Conservation (phyloP, 495 filamentous ascomycete genomes). For the Lentithecium fluviatile region DNA sequence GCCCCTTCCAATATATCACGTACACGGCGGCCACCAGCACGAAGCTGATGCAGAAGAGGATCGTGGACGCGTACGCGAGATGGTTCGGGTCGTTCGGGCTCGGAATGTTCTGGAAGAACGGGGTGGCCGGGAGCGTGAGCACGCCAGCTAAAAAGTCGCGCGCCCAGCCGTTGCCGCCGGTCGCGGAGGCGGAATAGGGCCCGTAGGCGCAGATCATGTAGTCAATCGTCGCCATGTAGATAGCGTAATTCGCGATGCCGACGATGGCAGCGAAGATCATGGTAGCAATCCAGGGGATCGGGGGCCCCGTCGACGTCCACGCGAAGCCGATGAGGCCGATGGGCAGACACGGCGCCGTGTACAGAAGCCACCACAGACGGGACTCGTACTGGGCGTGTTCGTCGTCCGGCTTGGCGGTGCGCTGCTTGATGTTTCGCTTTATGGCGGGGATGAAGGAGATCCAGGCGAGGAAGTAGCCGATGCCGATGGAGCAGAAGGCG, state of each 20-base stretch:
- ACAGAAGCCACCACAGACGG: conserved; percentile 60
- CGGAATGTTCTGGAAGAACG: conserved; percentile 58
- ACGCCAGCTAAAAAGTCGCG: conserved; percentile 82
- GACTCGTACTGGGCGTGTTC: conserved; percentile 57
- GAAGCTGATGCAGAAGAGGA: conserved; percentile 66
- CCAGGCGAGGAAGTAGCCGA: conserved; percentile 63
- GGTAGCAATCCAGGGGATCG: conserved; percentile 62
- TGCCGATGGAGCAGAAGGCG: conserved; percentile 57
- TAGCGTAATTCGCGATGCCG: conserved; percentile 65
- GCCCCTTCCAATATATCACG: conserved; percentile 73
- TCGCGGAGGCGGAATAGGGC: conserved; percentile 74
- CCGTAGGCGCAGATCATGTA: conserved; percentile 85
- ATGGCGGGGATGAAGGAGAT: conserved; percentile 55
- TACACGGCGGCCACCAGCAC: conserved; percentile 70
- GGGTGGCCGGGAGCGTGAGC: conserved; percentile 57
- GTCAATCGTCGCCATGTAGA: conserved; percentile 81
- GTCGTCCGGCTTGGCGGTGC: conserved; percentile 43
- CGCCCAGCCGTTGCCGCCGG: conserved; percentile 72
- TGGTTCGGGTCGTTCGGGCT: conserved; percentile 53
- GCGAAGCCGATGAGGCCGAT: conserved; percentile 65
- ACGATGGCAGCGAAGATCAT: conserved; percentile 65
- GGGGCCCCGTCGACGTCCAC: conserved; percentile 59
- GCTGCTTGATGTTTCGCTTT: conserved; percentile 51
- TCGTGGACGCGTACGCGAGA: conserved; percentile 67
- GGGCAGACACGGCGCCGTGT: conserved; percentile 55